Percentiles rank a stretch among this genome's conserved stretches.
phyloP scores from a whole-genome alignment of 768 basidiomycete genomes.

The Leccinellum rugosiceps region DNA sequence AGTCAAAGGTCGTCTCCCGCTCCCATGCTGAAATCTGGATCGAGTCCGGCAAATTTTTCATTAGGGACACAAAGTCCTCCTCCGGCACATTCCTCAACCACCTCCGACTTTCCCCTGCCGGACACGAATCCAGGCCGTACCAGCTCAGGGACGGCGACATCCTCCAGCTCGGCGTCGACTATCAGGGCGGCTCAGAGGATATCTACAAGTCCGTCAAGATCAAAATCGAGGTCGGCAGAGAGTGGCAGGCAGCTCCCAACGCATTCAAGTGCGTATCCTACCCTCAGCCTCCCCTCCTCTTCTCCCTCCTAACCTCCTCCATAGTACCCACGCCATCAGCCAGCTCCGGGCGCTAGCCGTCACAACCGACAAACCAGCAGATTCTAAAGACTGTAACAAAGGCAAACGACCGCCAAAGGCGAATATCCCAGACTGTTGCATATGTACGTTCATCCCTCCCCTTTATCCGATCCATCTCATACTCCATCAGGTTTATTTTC shows the following conservation, averaged over 20 bases:
- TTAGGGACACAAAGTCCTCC: conserved; percentile 86
- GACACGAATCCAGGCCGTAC: conserved; percentile 72
- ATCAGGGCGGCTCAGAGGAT: conserved; percentile 95
- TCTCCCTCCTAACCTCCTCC: neutral
- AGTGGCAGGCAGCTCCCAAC: conserved; percentile 88
- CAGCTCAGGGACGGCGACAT: conserved; percentile 91
- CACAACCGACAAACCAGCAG: conserved; percentile 25
- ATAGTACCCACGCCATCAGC: conserved; percentile 70
- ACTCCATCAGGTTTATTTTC: conserved; percentile 58
- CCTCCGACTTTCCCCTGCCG: conserved; percentile 80
- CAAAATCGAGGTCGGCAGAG: conserved; percentile 81
- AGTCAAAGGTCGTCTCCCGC: conserved; percentile 91
- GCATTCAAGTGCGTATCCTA: conserved; percentile 66
- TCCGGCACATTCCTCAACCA: conserved; percentile 97
- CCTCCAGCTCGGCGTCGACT: conserved; percentile 93
- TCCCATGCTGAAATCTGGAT: conserved; percentile 95
- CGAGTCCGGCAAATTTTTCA: conserved; percentile 69
- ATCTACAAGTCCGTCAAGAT: conserved; percentile 98
- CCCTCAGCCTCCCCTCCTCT: neutral
- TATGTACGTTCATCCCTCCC: conserved; percentile 57
- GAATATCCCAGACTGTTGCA: conserved; percentile 82
- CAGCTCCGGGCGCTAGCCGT: conserved; percentile 73
- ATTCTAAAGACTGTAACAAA: conserved; percentile 11
- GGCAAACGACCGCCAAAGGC: conserved; percentile 35
- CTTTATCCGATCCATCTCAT: neutral